Base-by-base conservation (phyloP, 768 basidiomycete species). In the Mycena olivaceomarginata region DNA sequence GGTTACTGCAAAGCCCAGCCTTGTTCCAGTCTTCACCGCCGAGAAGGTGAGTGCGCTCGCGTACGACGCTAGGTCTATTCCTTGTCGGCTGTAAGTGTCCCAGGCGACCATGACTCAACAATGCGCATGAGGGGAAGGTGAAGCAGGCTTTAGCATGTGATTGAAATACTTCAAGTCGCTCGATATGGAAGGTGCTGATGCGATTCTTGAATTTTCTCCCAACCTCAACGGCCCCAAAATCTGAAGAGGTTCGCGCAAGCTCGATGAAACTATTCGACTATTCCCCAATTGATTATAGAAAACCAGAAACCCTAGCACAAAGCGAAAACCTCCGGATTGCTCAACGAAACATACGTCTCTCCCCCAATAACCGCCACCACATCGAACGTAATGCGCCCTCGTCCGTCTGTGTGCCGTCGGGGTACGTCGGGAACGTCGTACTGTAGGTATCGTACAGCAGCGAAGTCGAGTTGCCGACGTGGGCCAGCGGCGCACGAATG, bases 1-100 rank as follows among this genome's bases (percentile, higher is more conserved):
- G 60, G 93, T 92, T 40, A 96, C 87, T 41, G 92, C 89, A 81
- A 97, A 96, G 74, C 94, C 94, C 70, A 96, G 86, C 75, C 90
- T 90, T 13, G 96, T 96, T 45, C 92, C 89, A 18, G 86, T 85
- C 84, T 94, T 95, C 10, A 90, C 94, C 12, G 91, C 92, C 37
- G 88, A 90, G 80, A 96, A 96, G 25, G 93, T 91, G 62, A 94
- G 72, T n/a, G 91, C 88, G 46, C 92, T 89, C 22, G 92, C 89
- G 62, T 91, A 84, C 10, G 93, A 93, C 12, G 94, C 95, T 56
- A 93, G 84, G 81, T 95, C 94, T 73, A 96, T 87, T 72, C 93
- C 89, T 79, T 92, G 88, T 81, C 94, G 89, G 59, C 85, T 85
- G 82, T 90, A 90, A 59, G 81, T 85, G 80, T 91, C 90, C 91